Evolutionary conservation across 1,139 yeast species (phyloP).

Genomic region (Debaryomyces udenii): DNA sequence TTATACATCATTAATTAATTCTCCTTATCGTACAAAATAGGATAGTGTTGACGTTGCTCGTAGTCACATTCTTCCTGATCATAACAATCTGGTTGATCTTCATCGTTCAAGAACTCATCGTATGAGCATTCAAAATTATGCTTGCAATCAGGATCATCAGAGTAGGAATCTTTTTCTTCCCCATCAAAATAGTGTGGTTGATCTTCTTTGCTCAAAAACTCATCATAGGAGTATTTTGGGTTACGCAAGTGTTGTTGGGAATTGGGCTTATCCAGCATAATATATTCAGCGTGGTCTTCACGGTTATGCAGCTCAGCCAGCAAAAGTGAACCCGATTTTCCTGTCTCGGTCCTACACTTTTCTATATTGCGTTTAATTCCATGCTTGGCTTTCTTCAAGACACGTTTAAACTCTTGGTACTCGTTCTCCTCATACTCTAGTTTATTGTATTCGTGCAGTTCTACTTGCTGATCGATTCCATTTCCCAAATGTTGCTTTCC

Average conservation of each 20-base stretch:
- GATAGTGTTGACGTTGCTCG: slow-evolving; percentile 18
- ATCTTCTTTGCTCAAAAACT: slow-evolving; percentile 37
- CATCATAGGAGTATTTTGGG: slow-evolving; percentile 33
- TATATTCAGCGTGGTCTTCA: slow-evolving; percentile 1
- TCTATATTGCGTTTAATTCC: background rate
- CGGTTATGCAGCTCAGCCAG: background rate
- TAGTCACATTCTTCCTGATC: slow-evolving; percentile 12
- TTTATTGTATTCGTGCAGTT: slow-evolving; percentile 22
- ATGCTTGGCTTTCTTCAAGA: slow-evolving; percentile 13
- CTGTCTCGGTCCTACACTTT: slow-evolving; percentile 7
- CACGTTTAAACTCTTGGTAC: slow-evolving; percentile 32
- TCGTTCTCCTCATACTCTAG: slow-evolving; percentile 28
- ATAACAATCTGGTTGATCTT: slow-evolving; percentile 28
- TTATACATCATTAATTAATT: no score
- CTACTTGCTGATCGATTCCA: slow-evolving; percentile 30
- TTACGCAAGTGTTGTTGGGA: background rate
- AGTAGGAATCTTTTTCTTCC: slow-evolving; percentile 32
- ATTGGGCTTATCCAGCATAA: slow-evolving; percentile 2
- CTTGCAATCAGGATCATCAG: slow-evolving; percentile 41
- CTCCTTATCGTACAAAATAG: slow-evolving; percentile 12
- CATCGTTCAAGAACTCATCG: slow-evolving; percentile 35
- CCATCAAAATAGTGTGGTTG: slow-evolving; percentile 47
- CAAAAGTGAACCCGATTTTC: slow-evolving; percentile 12
- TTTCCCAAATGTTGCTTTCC: slow-evolving; percentile 42
- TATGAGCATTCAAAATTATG: slow-evolving; percentile 39